Base-by-base conservation (phyloP, 768 basidiomycete species). In the Suillus bovinus region DNA sequence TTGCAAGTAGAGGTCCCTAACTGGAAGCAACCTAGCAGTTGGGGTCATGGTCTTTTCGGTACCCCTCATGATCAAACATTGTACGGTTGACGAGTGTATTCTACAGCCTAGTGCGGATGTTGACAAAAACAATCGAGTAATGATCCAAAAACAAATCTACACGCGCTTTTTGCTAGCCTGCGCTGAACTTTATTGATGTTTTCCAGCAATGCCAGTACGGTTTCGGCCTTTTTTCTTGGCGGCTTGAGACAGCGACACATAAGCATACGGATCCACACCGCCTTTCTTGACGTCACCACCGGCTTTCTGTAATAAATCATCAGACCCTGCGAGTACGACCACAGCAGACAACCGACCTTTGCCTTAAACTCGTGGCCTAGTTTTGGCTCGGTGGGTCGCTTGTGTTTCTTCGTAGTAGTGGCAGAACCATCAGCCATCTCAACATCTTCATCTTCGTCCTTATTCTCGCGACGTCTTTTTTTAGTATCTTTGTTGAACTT, bases 401-500 rank as follows among this genome's bases (percentile, higher is more conserved):
- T 80, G 69, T 77, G 84, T 80, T 78, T 84, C 82, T 74, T 80
- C 46, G 69, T 64, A 20, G 69, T 67, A n/a, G 68, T 68, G 49
- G 80, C 79, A 62, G 90, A 86, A 1, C 74, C 83, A 63, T 94
- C 92, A 29, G 79, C 91, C 85, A 94, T 89, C 64, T 93, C 90
- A 58, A 92, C 79, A 63, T 91, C 88, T 57, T 77, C 80, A 7
- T 82, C 86, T 7, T 78, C 79, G 20, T 85, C 86, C 63, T 81
- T 82, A 62, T 87, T 84, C 58, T 87, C 87, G 56, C 90, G 83
- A 63, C 94, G 78, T 62, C 94, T 87, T 75, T 96, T 95, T 76
- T 96, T 99, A 41, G 94, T 98, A 70, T 96, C 90, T 74, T 97
- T 98, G 80, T 97, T 93, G 78, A 99, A 98, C 75, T 94, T 96